Base-by-base conservation (phyloP, 305 asterid species). In the Fraxinus baroniana region DNA sequence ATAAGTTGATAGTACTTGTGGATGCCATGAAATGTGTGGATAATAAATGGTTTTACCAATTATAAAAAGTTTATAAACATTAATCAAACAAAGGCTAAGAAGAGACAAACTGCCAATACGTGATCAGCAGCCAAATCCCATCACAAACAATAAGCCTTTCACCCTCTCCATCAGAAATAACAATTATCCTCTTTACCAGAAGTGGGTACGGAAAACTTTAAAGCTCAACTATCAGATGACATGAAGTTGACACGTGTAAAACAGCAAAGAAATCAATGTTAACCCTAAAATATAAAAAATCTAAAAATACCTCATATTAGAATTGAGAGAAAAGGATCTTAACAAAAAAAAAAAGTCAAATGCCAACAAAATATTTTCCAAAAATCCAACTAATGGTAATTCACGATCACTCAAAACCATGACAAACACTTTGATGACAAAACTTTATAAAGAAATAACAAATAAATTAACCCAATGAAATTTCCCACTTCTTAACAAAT, bases 331-430 rank as follows among this genome's bases (percentile, higher is more conserved):
- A 4, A 26, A 10, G 36, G 5, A 66, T 24, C 74, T 66, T 26
- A 66, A 26, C 74, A 26, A 26, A 26, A 57, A 22, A 24, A 22
- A 22, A 15, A 0, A 13, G 74, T 68, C 15, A 26, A 33, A 17
- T 33, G 0, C n/a, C 77, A 72, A 15, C 36, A 32, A 20, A 72
- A 32, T 64, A 64, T 64, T 33, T 41, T 2, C n/a, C 39, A 37
- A 33, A 52, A 70, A 75, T 44, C 81, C 79, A 81, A 79, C n/a
- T 55, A 49, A 41, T 36, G 32, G 60, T 76, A 68, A 81, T 49
- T 72, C 71, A 79, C 37, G 9, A 78, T 82, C 78, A 78, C 70
- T 20, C 70, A 60, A 60, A 60, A 60, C 30, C 70, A 60, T 7
- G 70, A 60, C 4, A 75, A 72, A 74, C 72, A 83, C 39, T 70